Conservation (phyloP, 176 grass and related monocot species). For the Eleusine indica region DNA sequence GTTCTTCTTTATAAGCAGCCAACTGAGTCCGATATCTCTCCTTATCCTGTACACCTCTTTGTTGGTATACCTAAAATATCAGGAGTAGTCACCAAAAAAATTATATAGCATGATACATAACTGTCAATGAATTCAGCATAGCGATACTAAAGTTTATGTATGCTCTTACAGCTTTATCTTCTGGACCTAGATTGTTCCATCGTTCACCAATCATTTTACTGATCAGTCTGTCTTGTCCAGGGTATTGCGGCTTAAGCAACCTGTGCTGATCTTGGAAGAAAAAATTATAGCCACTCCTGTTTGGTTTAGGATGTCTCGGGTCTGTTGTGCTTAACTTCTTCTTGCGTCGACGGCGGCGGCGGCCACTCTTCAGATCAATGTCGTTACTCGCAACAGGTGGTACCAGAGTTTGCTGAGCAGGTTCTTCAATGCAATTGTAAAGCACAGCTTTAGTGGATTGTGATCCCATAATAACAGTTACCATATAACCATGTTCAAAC, state of each 20-base stretch:
- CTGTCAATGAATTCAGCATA: conserved; percentile 1
- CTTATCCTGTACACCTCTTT: conserved; percentile 79
- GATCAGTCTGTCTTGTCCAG: conserved; percentile 80
- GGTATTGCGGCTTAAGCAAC: conserved; percentile 68
- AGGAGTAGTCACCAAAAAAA: neutral
- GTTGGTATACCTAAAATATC: conserved; percentile 79
- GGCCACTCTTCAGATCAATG: conserved; percentile 42
- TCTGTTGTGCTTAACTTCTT: conserved; percentile 80
- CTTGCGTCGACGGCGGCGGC: conserved; percentile 48
- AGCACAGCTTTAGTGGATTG: conserved; percentile 76
- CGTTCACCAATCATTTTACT: conserved; percentile 87
- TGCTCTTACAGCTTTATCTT: conserved; percentile 90
- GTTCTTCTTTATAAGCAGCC: conserved; percentile 66
- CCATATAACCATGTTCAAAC: conserved; percentile 90
- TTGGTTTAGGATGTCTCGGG: conserved; percentile 89
- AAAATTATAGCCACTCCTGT: conserved; percentile 95
- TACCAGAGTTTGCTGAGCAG: conserved; percentile 22
- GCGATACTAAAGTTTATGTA: conserved; percentile 10
- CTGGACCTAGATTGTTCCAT: conserved; percentile 71
- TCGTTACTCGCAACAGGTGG: conserved; percentile 42
- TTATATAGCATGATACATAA: conserved; percentile 21
- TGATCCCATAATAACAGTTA: conserved; percentile 77
- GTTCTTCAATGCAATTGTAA: conserved; percentile 65
- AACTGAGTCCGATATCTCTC: conserved; percentile 78
- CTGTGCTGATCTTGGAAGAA: conserved; percentile 96